These are phyloP conservation scores for Botrytis hyacinthi DNA, from an alignment of 2,329 filamentous ascomycete genomes.

Conservation along the genomic window DNA sequence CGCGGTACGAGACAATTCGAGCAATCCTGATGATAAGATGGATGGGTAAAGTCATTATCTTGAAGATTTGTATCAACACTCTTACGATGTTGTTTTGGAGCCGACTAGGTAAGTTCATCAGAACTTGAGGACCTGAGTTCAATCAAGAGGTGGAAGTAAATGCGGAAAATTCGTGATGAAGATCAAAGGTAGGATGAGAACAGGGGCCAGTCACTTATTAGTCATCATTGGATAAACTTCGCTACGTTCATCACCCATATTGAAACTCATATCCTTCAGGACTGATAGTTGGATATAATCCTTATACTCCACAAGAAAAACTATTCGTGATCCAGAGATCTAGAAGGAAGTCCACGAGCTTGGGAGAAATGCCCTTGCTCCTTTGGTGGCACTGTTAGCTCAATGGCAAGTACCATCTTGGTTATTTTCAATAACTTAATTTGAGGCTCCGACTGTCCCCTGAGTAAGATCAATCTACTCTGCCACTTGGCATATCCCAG, in stretches of 20 bases:
- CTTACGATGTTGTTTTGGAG: not conserved
- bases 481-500: not conserved
- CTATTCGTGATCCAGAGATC: not conserved
- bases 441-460: not conserved
- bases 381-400: not conserved
- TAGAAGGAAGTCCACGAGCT: not conserved
- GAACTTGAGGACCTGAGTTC: not conserved
- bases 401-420: constrained; percentile 8
- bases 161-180: not conserved
- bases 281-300: not conserved
- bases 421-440: not conserved
- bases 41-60: not conserved
- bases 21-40: not conserved
- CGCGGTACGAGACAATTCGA: not conserved
- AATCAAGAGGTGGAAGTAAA: not conserved
- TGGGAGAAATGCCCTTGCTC: not conserved
- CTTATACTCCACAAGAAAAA: no score
- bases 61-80: not conserved
- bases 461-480: constrained; percentile 2
- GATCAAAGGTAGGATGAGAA: not conserved
- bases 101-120: not conserved
- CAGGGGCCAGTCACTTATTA: not conserved
- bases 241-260: not conserved
- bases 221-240: constrained; percentile 7
- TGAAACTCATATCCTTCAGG: not conserved